Conservation (phyloP, 805 yeast genomes). For the Yamadazyma insecticola region DNA sequence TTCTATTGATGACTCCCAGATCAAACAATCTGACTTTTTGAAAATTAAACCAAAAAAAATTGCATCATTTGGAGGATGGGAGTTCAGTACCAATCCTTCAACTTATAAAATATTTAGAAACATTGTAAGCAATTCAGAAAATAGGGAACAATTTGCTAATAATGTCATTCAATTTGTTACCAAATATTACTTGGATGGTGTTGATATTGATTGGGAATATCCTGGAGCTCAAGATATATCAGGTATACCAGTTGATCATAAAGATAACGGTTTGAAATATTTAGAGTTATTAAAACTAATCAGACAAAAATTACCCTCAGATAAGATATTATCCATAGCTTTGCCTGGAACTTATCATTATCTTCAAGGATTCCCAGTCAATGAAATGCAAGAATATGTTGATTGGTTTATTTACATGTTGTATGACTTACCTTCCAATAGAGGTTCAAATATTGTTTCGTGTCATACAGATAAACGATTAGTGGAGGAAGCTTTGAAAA, state of each 20-base stretch:
- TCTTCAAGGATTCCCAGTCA: slow-evolving; percentile 11
- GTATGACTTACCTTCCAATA: slow-evolving; percentile 8
- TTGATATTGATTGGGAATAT: slow-evolving; percentile 17
- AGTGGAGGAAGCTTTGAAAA: slow-evolving; percentile 6
- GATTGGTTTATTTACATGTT: slow-evolving; percentile 13
- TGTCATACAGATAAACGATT: slow-evolving; percentile 12
- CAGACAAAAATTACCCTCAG: slow-evolving; percentile 7
- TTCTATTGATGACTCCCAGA: slow-evolving; percentile 3
- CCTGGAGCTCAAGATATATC: slow-evolving; percentile 11
- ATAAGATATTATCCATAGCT: slow-evolving; percentile 13
- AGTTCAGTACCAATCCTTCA: slow-evolving; percentile 10
- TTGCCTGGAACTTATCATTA: slow-evolving; percentile 13
- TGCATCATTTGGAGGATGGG: slow-evolving; percentile 14
- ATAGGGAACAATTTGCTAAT: slow-evolving; percentile 11
- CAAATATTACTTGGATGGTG: slow-evolving; percentile 12
- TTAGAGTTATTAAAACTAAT: slow-evolving; percentile 9
- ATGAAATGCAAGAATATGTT: slow-evolving; percentile 10
- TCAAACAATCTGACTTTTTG: slow-evolving; percentile 3
- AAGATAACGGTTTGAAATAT: slow-evolving; percentile 9
- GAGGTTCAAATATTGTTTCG: neutral
- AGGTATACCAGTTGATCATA: slow-evolving; percentile 9
- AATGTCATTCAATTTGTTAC: slow-evolving; percentile 8
- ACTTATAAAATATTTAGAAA: slow-evolving; percentile 10
- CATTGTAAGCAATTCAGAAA: slow-evolving; percentile 7
- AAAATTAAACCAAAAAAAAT: slow-evolving; percentile 8